Conservation (phyloP, 495 filamentous ascomycete genomes). For the Hypoxylon cercidicola region DNA sequence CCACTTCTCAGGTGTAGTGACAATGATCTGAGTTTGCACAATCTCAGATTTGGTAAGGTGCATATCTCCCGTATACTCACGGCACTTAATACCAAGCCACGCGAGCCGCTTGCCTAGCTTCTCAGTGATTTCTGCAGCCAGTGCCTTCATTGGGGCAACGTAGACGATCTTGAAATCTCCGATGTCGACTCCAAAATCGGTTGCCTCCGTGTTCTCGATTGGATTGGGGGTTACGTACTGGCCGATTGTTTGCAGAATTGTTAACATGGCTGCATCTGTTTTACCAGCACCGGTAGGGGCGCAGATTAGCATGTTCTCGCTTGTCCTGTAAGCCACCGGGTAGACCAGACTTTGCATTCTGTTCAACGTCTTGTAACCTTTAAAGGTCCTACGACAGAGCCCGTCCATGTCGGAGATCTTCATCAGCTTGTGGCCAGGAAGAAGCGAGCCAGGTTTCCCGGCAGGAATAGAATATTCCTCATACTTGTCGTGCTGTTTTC, state of each 20-base stretch:
- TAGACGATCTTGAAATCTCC: constrained; percentile 99
- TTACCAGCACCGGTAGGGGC: constrained; percentile 98
- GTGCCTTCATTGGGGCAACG: constrained; percentile 97
- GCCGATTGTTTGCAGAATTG: constrained; percentile 86
- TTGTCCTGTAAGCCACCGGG: constrained; percentile 93
- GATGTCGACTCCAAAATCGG: constrained; percentile 77
- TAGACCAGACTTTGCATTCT: constrained; percentile 98
- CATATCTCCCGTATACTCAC: constrained; percentile 98
- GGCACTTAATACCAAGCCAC: constrained; percentile 88
- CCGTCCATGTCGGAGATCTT: constrained; percentile 86
- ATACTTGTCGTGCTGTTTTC: constrained; percentile 70
- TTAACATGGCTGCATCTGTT: constrained; percentile 97
- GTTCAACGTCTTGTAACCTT: constrained; percentile 91
- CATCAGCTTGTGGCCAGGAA: constrained; percentile 75
- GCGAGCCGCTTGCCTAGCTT: constrained; percentile 94
- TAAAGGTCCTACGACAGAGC: constrained; percentile 90
- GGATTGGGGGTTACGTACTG: constrained; percentile 87
- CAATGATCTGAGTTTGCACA: constrained; percentile 94
- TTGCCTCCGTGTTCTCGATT: constrained; percentile 73
- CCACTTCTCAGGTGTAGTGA: constrained; percentile 99
- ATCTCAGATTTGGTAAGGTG: constrained; percentile 98
- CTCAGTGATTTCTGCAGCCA: constrained; percentile 94
- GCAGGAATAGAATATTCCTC: constrained; percentile 91
- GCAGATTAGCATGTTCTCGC: constrained; percentile 98
- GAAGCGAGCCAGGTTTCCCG: constrained; percentile 77